These are phyloP conservation scores for Desmodesmus armatus DNA, from an alignment of 139 green algal genomes.

Conservation along the genomic window DNA sequence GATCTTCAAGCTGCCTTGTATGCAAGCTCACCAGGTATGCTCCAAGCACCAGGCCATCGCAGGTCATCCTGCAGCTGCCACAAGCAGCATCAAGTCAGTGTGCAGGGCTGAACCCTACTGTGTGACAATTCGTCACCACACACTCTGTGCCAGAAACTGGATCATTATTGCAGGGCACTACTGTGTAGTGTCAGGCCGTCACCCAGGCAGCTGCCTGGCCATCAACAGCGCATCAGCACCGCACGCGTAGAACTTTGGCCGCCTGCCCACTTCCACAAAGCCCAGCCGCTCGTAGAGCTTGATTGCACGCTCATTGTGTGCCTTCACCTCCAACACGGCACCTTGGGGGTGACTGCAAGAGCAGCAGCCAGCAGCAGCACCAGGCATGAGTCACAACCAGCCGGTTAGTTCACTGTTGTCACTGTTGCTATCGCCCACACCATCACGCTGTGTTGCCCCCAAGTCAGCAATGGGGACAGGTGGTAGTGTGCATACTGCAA, in stretches of 20 bases:
- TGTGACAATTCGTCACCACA: background rate
- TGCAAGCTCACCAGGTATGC: background rate
- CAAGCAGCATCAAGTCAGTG: no score
- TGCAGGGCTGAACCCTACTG: no score
- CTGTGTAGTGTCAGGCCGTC: background rate
- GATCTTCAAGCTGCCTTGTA: background rate
- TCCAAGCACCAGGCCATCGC: no score
- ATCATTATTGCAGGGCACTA: no score
- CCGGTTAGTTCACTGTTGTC: background rate
- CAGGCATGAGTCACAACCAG: background rate
- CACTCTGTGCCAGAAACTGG: background rate
- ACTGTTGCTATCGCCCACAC: background rate
- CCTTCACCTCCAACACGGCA: constrained; percentile 18
- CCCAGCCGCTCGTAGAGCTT: constrained; percentile 1
- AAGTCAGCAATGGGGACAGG: no score
- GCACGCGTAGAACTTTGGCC: background rate
- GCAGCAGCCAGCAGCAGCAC: background rate
- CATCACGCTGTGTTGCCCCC: no score
- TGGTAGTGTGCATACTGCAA: no score
- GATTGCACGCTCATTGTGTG: constrained; percentile 7
- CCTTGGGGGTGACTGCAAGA: background rate
- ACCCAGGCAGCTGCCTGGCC: background rate
- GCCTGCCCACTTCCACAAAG: constrained; percentile 11
- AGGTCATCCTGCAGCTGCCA: no score
- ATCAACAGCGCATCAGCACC: constrained; percentile 23